Evolutionary conservation across 345 rosid species (phyloP).

Genomic region (Pistacia integerrima): DNA sequence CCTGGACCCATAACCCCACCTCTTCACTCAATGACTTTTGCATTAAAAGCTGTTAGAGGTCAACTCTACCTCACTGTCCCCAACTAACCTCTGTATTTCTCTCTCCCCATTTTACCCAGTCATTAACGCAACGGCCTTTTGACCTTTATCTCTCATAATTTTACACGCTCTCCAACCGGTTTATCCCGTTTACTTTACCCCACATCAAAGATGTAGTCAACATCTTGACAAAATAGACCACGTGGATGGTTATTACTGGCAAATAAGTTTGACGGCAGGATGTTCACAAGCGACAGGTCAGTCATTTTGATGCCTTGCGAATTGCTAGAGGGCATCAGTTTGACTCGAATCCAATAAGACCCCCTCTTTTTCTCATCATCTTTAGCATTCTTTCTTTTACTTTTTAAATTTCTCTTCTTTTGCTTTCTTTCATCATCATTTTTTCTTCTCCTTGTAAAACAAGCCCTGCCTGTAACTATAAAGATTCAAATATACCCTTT

Average conservation of each 20-base stretch:
- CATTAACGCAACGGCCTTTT: slow-evolving; percentile 55
- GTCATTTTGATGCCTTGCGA: slow-evolving; percentile 26
- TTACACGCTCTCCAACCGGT: slow-evolving; percentile 38
- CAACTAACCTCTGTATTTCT: slow-evolving; percentile 26
- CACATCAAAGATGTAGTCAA: slow-evolving; percentile 39
- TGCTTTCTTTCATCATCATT: neutral
- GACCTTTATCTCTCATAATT: slow-evolving; percentile 36
- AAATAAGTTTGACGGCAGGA: slow-evolving; percentile 31
- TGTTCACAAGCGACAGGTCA: slow-evolving; percentile 28
- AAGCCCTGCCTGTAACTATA: neutral
- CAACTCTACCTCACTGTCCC: slow-evolving; percentile 64
- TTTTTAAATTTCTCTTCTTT: neutral
- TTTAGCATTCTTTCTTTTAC: slow-evolving; percentile 12
- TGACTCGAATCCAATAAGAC: slow-evolving; percentile 35
- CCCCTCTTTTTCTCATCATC: slow-evolving; percentile 18
- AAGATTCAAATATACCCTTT: slow-evolving; percentile 3
- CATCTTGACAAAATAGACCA: slow-evolving; percentile 20
- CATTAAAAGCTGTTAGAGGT: slow-evolving; percentile 48
- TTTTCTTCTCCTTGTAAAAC: slow-evolving; percentile 9
- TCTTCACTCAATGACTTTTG: slow-evolving; percentile 32
- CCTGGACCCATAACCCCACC: slow-evolving; percentile 15
- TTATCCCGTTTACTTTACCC: slow-evolving; percentile 25
- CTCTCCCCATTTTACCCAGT: slow-evolving; percentile 20
- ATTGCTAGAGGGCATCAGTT: slow-evolving; percentile 27
- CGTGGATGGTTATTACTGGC: slow-evolving; percentile 30